Percentiles rank a stretch among this genome's conserved stretches.
Conservation (phyloP, 1,139 yeast species). For the Lodderomyces beijingensis region DNA sequence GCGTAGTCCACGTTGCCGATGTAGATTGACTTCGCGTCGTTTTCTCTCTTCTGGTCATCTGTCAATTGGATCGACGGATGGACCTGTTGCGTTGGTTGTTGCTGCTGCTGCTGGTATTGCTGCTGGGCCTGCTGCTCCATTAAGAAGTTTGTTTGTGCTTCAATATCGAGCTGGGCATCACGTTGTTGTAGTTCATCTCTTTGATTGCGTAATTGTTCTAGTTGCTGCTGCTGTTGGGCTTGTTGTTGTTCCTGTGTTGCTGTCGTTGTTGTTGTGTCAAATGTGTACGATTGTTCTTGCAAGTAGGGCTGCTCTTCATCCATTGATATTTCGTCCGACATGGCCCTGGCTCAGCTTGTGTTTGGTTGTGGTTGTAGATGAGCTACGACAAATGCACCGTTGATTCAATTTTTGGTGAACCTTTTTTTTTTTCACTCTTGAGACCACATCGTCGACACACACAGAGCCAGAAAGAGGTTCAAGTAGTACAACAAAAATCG, state of each 20-base stretch:
- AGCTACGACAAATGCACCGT: too few species aligned
- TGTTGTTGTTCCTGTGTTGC: slow-evolving; percentile 1
- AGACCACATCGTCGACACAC: too few species aligned
- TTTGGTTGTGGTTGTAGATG: too few species aligned
- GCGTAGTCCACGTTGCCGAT: slow-evolving; percentile 86
- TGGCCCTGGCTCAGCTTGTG: too few species aligned
- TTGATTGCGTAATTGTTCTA: not conserved
- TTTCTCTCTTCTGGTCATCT: slow-evolving; percentile 26
- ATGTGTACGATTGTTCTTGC: too few species aligned
- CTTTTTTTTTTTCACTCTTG: too few species aligned
- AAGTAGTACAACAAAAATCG: too few species aligned
- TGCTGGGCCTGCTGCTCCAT: slow-evolving; percentile 1
- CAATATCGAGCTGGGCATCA: not conserved
- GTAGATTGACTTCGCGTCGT: slow-evolving; percentile 76
- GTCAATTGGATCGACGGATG: not conserved
- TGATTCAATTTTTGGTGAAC: too few species aligned
- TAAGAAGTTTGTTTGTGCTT: not conserved
- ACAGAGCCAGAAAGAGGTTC: too few species aligned
- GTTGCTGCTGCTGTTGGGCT: not conserved
- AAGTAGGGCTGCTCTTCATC: slow-evolving; percentile 12
- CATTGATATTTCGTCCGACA: slow-evolving; percentile 16
- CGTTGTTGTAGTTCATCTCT: slow-evolving; percentile 1
- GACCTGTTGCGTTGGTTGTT: slow-evolving; percentile 1
- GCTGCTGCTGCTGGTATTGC: slow-evolving; percentile 1
- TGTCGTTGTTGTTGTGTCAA: slow-evolving; percentile 1